Percentiles rank a stretch among this genome's conserved stretches.
Evolutionary conservation across 169 alveolate genomes (phyloP).

Genomic region (Hammondia hammondi): DNA sequence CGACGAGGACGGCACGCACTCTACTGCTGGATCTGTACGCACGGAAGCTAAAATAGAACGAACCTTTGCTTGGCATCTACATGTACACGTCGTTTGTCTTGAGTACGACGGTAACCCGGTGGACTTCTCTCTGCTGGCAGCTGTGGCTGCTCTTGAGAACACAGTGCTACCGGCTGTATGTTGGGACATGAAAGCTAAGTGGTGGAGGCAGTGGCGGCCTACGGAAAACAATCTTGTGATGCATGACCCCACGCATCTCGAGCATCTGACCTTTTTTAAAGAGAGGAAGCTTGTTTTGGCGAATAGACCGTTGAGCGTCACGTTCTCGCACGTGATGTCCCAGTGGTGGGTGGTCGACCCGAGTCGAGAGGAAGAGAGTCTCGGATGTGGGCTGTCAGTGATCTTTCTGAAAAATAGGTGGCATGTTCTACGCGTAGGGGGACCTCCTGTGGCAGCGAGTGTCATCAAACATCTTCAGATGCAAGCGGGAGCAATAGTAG

Average conservation of each 20-base stretch:
- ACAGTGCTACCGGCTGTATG: background rate
- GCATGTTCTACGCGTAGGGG: background rate
- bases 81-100: conserved; percentile 25
- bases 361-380: background rate
- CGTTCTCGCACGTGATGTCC: background rate
- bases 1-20: background rate
- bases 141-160: conserved; percentile 35
- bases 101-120: conserved; percentile 43
- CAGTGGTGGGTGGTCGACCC: conserved; percentile 27
- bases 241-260: background rate
- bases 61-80: background rate
- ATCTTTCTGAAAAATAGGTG: background rate
- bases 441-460: background rate
- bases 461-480: background rate
- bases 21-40: background rate
- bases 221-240: background rate
- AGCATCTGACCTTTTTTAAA: background rate
- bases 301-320: background rate
- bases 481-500: background rate
- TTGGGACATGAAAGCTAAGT: conserved; percentile 17
- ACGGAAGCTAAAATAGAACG: background rate
- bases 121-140: conserved; percentile 28
- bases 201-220: conserved; percentile 10
- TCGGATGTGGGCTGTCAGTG: background rate
- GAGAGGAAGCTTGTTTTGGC: background rate